Percentiles rank a stretch among this genome's conserved stretches.
Evolutionary conservation across 2,329 filamentous ascomycete genomes (phyloP).

Genomic region (Thelonectria olida): DNA sequence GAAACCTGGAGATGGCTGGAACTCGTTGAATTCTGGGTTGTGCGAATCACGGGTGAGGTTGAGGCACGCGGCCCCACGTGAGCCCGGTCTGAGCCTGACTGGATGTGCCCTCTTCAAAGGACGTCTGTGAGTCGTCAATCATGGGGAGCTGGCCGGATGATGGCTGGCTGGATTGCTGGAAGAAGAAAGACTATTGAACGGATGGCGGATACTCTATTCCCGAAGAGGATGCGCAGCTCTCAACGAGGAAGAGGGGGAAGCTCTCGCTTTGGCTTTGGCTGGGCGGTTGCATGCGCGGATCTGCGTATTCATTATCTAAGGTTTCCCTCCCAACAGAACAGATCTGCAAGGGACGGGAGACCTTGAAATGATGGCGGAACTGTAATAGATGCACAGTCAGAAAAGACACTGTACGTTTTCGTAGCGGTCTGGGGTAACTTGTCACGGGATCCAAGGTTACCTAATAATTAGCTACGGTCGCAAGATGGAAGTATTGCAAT

Average conservation of each 20-base stretch:
- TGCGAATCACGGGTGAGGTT: slow-evolving; percentile 30
- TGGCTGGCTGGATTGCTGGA: slow-evolving; percentile 16
- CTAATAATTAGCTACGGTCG: too few relatives aligned
- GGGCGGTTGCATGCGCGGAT: too few relatives aligned
- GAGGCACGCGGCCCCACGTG: slow-evolving; percentile 32
- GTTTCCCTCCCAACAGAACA: too few relatives aligned
- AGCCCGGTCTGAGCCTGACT: slow-evolving; percentile 21
- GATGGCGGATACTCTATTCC: not conserved
- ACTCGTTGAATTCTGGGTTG: slow-evolving; percentile 1
- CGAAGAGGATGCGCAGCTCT: not conserved
- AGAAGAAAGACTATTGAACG: slow-evolving; percentile 6
- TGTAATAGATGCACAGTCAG: too few relatives aligned
- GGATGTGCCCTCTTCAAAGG: slow-evolving; percentile 14
- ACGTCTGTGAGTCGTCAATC: slow-evolving; percentile 5
- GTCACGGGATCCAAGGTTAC: too few relatives aligned
- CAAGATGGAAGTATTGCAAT: not conserved
- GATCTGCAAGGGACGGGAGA: too few relatives aligned
- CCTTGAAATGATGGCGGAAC: too few relatives aligned
- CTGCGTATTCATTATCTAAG: too few relatives aligned
- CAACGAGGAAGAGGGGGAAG: too few relatives aligned
- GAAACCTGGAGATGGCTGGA: slow-evolving; percentile 9
- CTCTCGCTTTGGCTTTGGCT: too few relatives aligned
- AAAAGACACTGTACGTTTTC: too few relatives aligned
- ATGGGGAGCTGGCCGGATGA: not conserved
- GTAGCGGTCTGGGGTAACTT: not conserved